Evolutionary conservation across 768 basidiomycete species (phyloP).

Genomic region (Kockovaella imperatae): DNA sequence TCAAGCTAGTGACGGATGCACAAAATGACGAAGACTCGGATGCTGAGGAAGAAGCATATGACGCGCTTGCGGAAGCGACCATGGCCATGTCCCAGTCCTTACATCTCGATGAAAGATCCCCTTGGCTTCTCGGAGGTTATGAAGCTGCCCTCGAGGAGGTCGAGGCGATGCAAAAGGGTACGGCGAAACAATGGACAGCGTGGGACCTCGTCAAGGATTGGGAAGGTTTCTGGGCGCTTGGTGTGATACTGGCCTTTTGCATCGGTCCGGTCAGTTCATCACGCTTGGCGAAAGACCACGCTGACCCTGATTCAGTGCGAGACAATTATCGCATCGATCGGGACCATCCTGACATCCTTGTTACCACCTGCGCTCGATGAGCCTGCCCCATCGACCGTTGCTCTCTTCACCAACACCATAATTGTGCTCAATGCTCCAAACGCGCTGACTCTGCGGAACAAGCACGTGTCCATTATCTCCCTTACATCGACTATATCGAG

Average conservation of each 20-base stretch:
- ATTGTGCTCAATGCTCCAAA: slow-evolving; percentile 2
- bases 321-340: slow-evolving; percentile 41
- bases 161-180: slow-evolving; percentile 23
- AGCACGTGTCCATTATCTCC: slow-evolving; percentile 41
- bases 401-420: slow-evolving; percentile 1
- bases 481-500: slow-evolving; percentile 38
- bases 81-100: slow-evolving; percentile 25
- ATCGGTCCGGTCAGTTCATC: slow-evolving; percentile 39
- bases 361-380: slow-evolving; percentile 19
- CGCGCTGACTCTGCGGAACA: slow-evolving; percentile 35
- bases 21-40: slow-evolving; percentile 8
- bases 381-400: background rate
- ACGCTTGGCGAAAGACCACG: too few relatives aligned
- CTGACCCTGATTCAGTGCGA: slow-evolving; percentile 23
- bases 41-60: slow-evolving; percentile 1
- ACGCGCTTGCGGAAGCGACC: slow-evolving; percentile 2
- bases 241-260: slow-evolving; percentile 36
- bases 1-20: slow-evolving; percentile 2
- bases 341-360: slow-evolving; percentile 41
- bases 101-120: slow-evolving; percentile 39
- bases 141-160: slow-evolving; percentile 41
- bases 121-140: slow-evolving; percentile 41
- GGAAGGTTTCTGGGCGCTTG: slow-evolving; percentile 42
- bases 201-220: slow-evolving; percentile 29
- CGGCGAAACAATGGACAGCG: slow-evolving; percentile 30